Evolutionary conservation across 257 asterid genomes (phyloP).

Genomic region (Ophiorrhiza pumila): DNA sequence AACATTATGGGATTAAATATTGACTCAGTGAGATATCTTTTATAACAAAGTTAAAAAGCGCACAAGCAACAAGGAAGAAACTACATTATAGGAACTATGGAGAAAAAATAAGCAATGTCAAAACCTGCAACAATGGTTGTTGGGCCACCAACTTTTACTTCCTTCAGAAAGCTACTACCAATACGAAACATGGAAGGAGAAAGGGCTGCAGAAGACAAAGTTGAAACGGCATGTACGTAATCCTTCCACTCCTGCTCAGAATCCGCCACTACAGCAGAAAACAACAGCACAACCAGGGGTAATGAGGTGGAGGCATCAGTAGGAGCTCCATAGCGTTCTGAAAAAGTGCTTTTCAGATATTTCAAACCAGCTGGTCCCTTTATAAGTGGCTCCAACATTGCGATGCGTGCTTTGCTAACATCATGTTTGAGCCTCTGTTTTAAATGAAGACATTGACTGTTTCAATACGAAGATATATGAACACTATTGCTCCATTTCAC

Average conservation of each 20-base stretch:
- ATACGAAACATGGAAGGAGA: constrained; percentile 67
- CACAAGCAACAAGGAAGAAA: not conserved
- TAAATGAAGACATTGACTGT: not conserved
- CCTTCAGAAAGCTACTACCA: constrained; percentile 62
- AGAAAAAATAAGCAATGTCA: not conserved
- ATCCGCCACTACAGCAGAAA: constrained; percentile 39
- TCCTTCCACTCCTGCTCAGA: constrained; percentile 65
- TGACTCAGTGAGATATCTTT: not conserved
- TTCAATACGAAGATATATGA: not conserved
- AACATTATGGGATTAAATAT: not conserved
- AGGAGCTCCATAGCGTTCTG: constrained; percentile 59
- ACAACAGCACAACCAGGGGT: constrained; percentile 64
- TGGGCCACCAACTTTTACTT: constrained; percentile 30
- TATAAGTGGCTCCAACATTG: constrained; percentile 69
- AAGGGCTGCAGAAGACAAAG: constrained; percentile 36
- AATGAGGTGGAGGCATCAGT: constrained; percentile 44
- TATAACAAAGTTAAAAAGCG: not conserved
- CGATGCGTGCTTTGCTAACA: constrained; percentile 78
- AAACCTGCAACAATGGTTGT: constrained; percentile 39
- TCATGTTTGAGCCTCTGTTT: constrained; percentile 74
- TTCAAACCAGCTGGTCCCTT: constrained; percentile 78
- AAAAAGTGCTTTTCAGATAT: constrained; percentile 63
- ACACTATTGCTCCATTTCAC: too few species aligned
- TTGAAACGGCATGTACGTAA: constrained; percentile 37
- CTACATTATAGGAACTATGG: not conserved